These are phyloP conservation scores for Scedosporium boydii DNA, from an alignment of 2,329 filamentous ascomycete species.

Conservation along the genomic window DNA sequence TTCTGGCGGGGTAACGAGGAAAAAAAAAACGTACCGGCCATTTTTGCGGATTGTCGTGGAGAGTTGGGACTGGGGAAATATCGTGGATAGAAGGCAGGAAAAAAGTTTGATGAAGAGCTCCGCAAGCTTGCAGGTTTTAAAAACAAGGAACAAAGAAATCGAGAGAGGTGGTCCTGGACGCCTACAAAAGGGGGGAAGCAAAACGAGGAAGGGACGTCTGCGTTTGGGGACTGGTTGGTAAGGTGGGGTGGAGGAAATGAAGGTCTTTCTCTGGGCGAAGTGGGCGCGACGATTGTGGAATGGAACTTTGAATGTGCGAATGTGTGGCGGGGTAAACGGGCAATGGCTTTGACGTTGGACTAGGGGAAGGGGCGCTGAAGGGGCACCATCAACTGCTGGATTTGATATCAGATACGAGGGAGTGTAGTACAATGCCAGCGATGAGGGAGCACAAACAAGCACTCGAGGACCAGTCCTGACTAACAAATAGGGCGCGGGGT, in stretches of 20 bases:
- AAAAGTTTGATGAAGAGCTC: background rate
- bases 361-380: too few species aligned
- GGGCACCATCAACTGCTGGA: too few species aligned
- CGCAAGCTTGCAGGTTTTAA: background rate
- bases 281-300: background rate
- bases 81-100: background rate
- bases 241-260: background rate
- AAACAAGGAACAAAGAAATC: background rate
- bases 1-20: background rate
- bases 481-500: too few species aligned
- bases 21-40: slow-evolving; percentile 1
- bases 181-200: background rate
- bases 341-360: too few species aligned
- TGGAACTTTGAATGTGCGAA: background rate
- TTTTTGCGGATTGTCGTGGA: slow-evolving; percentile 1
- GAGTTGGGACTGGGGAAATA: background rate
- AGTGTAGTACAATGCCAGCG: too few species aligned
- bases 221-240: background rate
- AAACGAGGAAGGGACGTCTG: background rate
- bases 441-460: too few species aligned
- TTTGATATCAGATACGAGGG: too few species aligned
- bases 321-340: background rate
- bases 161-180: background rate
- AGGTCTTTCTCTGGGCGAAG: background rate
- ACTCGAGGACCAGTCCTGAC: too few species aligned